Evolutionary conservation across 2,329 filamentous ascomycete genomes (phyloP).

Genomic region (Sporothrix inflata): DNA sequence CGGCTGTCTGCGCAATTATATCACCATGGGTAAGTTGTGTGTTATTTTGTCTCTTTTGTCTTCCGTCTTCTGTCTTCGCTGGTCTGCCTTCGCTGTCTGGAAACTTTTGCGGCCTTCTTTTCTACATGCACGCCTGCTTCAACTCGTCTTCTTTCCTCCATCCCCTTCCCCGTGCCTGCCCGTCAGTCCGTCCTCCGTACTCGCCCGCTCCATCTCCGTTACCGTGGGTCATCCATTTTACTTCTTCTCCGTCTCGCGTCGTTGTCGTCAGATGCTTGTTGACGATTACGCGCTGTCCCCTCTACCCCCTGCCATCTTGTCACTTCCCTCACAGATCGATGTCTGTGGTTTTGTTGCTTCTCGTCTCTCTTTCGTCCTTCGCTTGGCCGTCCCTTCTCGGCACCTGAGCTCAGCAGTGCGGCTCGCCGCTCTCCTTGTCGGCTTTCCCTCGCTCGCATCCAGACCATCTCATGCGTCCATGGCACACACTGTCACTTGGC

Average conservation of each 20-base stretch:
- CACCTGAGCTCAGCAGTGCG: neutral
- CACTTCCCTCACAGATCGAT: neutral
- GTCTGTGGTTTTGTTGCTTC: neutral
- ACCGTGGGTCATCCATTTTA: neutral
- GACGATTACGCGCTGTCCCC: neutral
- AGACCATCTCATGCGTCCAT: neutral
- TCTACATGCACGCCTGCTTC: neutral
- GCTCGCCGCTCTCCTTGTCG: neutral
- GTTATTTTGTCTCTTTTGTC: neutral
- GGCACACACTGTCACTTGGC: slow-evolving; percentile 13
- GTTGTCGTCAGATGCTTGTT: neutral
- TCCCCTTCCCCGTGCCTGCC: neutral
- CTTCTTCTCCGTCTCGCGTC: neutral
- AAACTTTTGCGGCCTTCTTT: neutral
- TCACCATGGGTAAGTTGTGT: slow-evolving; percentile 22
- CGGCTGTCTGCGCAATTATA: slow-evolving; percentile 16
- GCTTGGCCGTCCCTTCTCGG: neutral
- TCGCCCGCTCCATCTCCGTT: neutral
- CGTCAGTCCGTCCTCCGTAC: neutral
- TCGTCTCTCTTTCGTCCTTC: neutral
- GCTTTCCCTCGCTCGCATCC: neutral
- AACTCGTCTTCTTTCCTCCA: too few species aligned
- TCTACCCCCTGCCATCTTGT: neutral
- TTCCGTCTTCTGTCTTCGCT: neutral
- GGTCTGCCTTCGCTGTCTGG: neutral